phyloP scores from a whole-genome alignment of 140 eudicot species.

The Anethum foeniculum region DNA sequence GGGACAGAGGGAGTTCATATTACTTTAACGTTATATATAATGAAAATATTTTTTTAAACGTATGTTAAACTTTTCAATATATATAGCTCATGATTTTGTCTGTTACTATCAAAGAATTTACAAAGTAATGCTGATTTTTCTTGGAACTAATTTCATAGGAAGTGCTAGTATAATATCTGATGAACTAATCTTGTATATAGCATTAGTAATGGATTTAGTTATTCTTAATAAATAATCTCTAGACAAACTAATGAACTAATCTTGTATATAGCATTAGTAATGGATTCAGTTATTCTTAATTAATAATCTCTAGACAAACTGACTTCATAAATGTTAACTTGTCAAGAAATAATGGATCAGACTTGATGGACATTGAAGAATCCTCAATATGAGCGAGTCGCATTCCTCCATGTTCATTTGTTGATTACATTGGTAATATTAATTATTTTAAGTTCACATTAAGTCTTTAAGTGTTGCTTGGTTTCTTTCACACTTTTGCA shows the following conservation, averaged over 20 bases:
- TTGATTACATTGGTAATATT: background rate
- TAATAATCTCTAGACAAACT: background rate
- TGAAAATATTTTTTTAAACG: background rate
- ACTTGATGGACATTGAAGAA: background rate
- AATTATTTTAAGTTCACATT: background rate
- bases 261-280: background rate
- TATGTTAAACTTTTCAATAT: background rate
- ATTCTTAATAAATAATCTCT: background rate
- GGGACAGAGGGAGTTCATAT: background rate
- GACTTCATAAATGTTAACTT: background rate
- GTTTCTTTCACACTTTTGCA: slow-evolving; percentile 24
- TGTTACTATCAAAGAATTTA: background rate
- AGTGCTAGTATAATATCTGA: background rate
- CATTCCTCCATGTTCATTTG: background rate
- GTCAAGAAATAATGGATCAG: background rate
- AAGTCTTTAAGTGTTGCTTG: background rate
- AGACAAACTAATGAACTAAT: background rate
- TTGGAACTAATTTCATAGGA: background rate
- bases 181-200: background rate
- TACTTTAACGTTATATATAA: background rate
- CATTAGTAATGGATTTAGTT: background rate
- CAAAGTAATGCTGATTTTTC: background rate
- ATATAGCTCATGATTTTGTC: background rate
- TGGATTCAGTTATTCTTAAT: background rate
- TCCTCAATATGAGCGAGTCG: background rate